These are phyloP conservation scores for Xerocomellus dryophilus DNA, from an alignment of 768 basidiomycete species.

Conservation along the genomic window DNA sequence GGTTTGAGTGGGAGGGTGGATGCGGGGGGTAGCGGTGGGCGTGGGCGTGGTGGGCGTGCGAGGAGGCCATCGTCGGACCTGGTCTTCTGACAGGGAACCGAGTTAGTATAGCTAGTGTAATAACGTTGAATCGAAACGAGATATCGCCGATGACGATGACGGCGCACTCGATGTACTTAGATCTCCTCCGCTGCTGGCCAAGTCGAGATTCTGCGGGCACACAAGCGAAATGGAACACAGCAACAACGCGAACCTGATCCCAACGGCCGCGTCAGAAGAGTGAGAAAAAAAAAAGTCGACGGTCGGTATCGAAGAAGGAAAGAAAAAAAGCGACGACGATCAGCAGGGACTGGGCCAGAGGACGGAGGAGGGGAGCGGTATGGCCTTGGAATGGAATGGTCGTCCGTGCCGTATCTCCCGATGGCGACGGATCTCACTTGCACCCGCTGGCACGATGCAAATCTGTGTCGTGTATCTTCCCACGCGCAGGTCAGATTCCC, in stretches of 20 bases:
- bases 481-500: constrained; percentile 28
- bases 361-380: constrained; percentile 6
- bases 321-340: constrained; percentile 27
- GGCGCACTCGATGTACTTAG: constrained; percentile 15
- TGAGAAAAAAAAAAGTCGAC: constrained; percentile 5
- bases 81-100: constrained; percentile 6
- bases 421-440: constrained; percentile 54
- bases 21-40: constrained; percentile 17
- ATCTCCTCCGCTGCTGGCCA: constrained; percentile 9
- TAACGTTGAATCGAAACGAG: constrained; percentile 15
- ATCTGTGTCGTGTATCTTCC: constrained; percentile 28
- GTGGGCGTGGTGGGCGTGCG: constrained; percentile 39
- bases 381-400: constrained; percentile 16
- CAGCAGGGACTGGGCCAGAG: neutral
- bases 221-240: constrained; percentile 3
- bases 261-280: neutral
- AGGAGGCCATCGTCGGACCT: constrained; percentile 45
- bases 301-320: neutral
- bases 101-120: constrained; percentile 1
- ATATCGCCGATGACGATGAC: constrained; percentile 22
- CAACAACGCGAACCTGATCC: neutral
- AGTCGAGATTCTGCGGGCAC: constrained; percentile 1
- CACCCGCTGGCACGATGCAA: constrained; percentile 32
- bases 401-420: constrained; percentile 60
- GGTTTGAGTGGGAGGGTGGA: constrained; percentile 18